These are phyloP conservation scores for Pseudocercospora musae DNA, from an alignment of 2,329 filamentous ascomycete species.

Conservation along the genomic window DNA sequence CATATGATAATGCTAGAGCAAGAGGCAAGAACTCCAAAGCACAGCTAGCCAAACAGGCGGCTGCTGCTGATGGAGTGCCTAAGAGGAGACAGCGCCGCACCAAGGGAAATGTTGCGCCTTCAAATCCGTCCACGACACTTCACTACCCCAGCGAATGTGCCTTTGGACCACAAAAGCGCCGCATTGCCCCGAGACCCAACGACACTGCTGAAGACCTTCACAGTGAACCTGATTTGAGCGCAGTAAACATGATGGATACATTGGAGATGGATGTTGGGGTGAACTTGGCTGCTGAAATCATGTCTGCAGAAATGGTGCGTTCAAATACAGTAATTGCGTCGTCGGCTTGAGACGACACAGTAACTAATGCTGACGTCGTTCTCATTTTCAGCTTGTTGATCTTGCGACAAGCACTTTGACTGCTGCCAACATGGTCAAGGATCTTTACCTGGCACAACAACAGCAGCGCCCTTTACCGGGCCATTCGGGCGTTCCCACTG, in stretches of 20 bases:
- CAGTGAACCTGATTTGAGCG: neutral
- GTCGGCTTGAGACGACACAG: neutral
- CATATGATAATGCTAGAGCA: slow-evolving; percentile 25
- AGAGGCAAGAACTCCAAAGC: slow-evolving; percentile 19
- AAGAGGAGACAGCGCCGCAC: slow-evolving; percentile 9
- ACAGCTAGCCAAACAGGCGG: slow-evolving; percentile 13
- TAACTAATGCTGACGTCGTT: neutral
- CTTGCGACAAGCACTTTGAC: slow-evolving; percentile 25
- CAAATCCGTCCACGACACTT: slow-evolving; percentile 15
- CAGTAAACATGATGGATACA: neutral
- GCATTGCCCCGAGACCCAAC: neutral
- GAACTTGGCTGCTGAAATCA: slow-evolving; percentile 22
- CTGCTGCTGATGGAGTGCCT: neutral
- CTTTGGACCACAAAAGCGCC: slow-evolving; percentile 25
- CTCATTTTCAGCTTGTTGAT: slow-evolving; percentile 18
- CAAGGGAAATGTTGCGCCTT: slow-evolving; percentile 14
- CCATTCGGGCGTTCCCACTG: slow-evolving; percentile 16
- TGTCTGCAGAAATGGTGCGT: slow-evolving; percentile 25
- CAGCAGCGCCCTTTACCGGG: slow-evolving; percentile 15
- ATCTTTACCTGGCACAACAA: slow-evolving; percentile 26
- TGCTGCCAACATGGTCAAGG: slow-evolving; percentile 25
- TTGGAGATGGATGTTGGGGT: slow-evolving; percentile 3
- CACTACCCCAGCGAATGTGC: slow-evolving; percentile 27
- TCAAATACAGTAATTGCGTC: neutral
- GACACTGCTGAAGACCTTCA: neutral